Evolutionary conservation across 768 basidiomycete genomes (phyloP).

Genomic region (Phylloporus rhodoxanthus): DNA sequence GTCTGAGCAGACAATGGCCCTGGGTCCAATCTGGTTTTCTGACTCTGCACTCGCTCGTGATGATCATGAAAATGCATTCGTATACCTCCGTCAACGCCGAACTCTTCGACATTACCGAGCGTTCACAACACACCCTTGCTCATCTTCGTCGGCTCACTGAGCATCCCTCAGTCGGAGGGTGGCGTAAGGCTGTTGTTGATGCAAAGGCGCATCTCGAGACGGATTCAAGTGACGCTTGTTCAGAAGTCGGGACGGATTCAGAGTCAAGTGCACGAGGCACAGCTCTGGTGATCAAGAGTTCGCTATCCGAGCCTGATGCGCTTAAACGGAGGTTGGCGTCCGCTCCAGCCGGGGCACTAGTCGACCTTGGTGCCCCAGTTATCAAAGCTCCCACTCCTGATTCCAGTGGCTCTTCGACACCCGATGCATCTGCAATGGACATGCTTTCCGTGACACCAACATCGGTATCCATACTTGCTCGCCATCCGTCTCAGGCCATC

Average conservation of each 20-base stretch:
- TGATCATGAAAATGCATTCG: slow-evolving; percentile 97
- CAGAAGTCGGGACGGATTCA: slow-evolving; percentile 3
- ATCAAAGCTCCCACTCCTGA: slow-evolving; percentile 1
- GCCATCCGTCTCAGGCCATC: slow-evolving; percentile 64
- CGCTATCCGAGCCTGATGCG: slow-evolving; percentile 42
- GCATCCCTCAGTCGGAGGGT: slow-evolving; percentile 49
- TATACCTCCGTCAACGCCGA: slow-evolving; percentile 88
- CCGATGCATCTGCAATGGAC: slow-evolving; percentile 8
- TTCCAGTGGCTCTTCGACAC: slow-evolving; percentile 1
- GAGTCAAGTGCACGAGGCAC: slow-evolving; percentile 41
- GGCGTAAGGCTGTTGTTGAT: slow-evolving; percentile 52
- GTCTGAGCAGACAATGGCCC: slow-evolving; percentile 72
- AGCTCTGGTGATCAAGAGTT: slow-evolving; percentile 40
- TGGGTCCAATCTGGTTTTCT: slow-evolving; percentile 96
- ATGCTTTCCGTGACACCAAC: slow-evolving; percentile 9
- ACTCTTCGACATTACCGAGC: slow-evolving; percentile 50
- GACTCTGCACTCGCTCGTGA: slow-evolving; percentile 79
- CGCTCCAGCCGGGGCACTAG: slow-evolving; percentile 16
- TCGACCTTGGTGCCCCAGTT: slow-evolving; percentile 3
- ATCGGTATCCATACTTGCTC: slow-evolving; percentile 41
- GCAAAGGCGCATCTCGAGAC: slow-evolving; percentile 40
- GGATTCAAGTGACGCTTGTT: slow-evolving; percentile 18
- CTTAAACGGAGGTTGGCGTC: slow-evolving; percentile 54
- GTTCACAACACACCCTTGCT: slow-evolving; percentile 39
- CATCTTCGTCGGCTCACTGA: slow-evolving; percentile 44